Percentiles rank a stretch among this genome's conserved stretches.
phyloP scores from a whole-genome alignment of 352 stramenopile genomes.

The Phytopythium vexans region DNA sequence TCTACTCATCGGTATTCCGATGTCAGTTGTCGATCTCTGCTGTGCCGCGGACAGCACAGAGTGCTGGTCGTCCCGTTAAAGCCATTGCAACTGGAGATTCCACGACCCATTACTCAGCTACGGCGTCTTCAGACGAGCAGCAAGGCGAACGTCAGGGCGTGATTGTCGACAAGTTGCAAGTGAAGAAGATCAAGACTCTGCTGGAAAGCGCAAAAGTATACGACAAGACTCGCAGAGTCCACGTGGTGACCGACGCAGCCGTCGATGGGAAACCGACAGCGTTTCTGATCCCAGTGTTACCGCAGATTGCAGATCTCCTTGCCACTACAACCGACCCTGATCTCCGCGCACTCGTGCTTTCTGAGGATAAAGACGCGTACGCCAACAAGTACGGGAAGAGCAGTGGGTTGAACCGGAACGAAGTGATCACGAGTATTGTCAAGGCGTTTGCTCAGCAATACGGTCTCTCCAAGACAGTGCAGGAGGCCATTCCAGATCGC shows the following conservation, averaged over 20 bases:
- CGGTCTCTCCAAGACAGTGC: slow-evolving; percentile 26
- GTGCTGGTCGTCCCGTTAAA: neutral
- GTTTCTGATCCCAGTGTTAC: slow-evolving; percentile 66
- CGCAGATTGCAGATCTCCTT: slow-evolving; percentile 27
- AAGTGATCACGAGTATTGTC: slow-evolving; percentile 62
- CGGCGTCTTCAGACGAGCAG: slow-evolving; percentile 10
- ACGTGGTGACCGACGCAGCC: slow-evolving; percentile 17
- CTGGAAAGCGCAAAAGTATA: slow-evolving; percentile 62
- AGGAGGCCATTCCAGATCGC: slow-evolving; percentile 47
- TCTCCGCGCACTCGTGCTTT: slow-evolving; percentile 33
- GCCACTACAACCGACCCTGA: slow-evolving; percentile 18
- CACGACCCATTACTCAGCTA: neutral
- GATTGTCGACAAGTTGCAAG: slow-evolving; percentile 54
- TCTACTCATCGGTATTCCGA: slow-evolving; percentile 66
- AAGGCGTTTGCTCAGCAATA: slow-evolving; percentile 47
- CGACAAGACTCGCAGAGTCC: slow-evolving; percentile 77
- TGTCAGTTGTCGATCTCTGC: slow-evolving; percentile 39
- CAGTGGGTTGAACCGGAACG: slow-evolving; percentile 69
- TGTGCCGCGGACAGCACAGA: slow-evolving; percentile 5
- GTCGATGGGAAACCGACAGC: slow-evolving; percentile 14
- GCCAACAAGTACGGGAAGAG: slow-evolving; percentile 76
- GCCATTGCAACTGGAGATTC: neutral
- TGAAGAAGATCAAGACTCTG: slow-evolving; percentile 80
- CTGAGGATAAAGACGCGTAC: slow-evolving; percentile 59
- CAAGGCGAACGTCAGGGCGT: slow-evolving; percentile 24